Conservation (phyloP, 1,284 basidiomycete species). For the Irpex lacteus region DNA sequence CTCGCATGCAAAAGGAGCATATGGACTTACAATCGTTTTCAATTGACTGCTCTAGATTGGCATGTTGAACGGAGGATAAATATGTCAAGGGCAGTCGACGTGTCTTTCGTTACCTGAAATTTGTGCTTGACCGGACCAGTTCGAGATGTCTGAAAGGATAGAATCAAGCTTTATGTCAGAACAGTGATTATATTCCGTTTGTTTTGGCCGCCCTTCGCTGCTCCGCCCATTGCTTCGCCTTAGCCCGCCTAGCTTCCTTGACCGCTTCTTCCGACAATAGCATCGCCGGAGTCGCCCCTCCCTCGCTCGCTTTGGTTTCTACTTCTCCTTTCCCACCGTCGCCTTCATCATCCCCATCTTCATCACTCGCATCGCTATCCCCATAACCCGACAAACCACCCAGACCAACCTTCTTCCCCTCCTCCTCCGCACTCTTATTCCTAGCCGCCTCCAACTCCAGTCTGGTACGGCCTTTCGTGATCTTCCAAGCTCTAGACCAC, state of each 20-base stretch:
- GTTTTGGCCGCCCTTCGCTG: constrained; percentile 32
- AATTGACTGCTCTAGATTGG: no score
- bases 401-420: constrained; percentile 33
- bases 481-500: constrained; percentile 64
- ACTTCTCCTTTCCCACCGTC: neutral
- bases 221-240: constrained; percentile 56
- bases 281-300: no score
- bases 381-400: constrained; percentile 59
- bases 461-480: constrained; percentile 42
- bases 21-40: no score
- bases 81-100: no score
- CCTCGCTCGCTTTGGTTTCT: neutral
- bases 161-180: no score
- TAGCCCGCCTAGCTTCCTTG: constrained; percentile 48
- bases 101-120: no score
- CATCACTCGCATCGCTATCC: constrained; percentile 41
- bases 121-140: no score
- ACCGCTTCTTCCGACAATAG: constrained; percentile 24
- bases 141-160: no score
- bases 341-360: constrained; percentile 11
- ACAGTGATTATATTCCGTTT: neutral
- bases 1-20: no score
- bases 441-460: constrained; percentile 27
- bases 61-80: no score
- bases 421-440: constrained; percentile 25